Percentiles rank a stretch among this genome's conserved stretches.
Evolutionary conservation across 2,329 filamentous ascomycete genomes (phyloP).

Genomic region (Stagonosporopsis vannaccii): DNA sequence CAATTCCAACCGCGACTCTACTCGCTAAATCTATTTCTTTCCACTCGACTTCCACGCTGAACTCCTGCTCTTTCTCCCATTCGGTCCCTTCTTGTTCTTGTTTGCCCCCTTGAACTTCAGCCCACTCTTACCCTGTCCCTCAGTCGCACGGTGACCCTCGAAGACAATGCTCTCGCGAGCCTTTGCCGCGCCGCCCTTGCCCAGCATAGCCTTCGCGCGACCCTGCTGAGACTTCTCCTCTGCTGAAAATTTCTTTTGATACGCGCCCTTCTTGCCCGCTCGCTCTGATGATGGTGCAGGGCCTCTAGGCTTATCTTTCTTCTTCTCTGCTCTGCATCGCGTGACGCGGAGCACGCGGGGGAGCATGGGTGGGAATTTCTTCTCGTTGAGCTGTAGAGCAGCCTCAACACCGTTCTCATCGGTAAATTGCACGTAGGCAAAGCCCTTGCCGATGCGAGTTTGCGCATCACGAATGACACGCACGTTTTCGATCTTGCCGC

Average conservation of each 20-base stretch:
- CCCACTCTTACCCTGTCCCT: slow-evolving; percentile 70
- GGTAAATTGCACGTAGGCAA: slow-evolving; percentile 95
- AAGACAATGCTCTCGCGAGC: slow-evolving; percentile 78
- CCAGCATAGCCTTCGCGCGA: slow-evolving; percentile 77
- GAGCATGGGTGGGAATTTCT: slow-evolving; percentile 94
- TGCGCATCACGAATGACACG: slow-evolving; percentile 88
- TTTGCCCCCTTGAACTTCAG: slow-evolving; percentile 64
- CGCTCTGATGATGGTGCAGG: slow-evolving; percentile 42
- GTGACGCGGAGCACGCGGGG: slow-evolving; percentile 85
- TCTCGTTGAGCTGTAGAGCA: slow-evolving; percentile 86
- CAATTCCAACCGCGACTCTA: not conserved
- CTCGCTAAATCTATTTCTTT: slow-evolving; percentile 4
- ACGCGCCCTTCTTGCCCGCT: slow-evolving; percentile 52
- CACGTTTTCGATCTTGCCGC: slow-evolving; percentile 88
- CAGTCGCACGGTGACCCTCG: slow-evolving; percentile 77
- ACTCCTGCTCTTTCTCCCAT: slow-evolving; percentile 53
- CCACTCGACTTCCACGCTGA: slow-evolving; percentile 55
- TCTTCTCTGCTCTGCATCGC: slow-evolving; percentile 74
- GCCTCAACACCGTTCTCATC: slow-evolving; percentile 88
- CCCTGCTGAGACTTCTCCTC: slow-evolving; percentile 75
- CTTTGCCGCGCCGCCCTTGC: slow-evolving; percentile 70
- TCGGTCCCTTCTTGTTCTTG: slow-evolving; percentile 56
- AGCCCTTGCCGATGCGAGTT: slow-evolving; percentile 93
- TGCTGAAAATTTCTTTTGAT: slow-evolving; percentile 74
- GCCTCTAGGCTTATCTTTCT: slow-evolving; percentile 43